Evolutionary conservation across 192 early-diverging fungal species (phyloP), one percentile per base, ranked within the genome.

Genomic region (Thoreauomyces humboldtii): DNA sequence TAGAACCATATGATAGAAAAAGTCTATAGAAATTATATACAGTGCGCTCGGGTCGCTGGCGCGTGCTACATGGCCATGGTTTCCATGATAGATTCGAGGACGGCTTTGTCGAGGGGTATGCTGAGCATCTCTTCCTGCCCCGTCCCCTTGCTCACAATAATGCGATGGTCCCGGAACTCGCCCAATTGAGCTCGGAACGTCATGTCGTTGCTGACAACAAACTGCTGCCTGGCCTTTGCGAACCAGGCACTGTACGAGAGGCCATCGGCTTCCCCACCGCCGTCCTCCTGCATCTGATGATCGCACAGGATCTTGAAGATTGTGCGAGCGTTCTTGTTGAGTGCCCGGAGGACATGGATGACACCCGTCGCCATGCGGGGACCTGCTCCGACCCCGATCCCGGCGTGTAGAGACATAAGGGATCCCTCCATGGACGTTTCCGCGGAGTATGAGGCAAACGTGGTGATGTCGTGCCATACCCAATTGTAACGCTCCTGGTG

Each of bases 391-490:
- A 11, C 9, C n/a, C 45, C 46, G 22, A 24, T 37, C 1, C 56
- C 70, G 9, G 76, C 71, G 57, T 76, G 65, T 61, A 81, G 78
- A 51, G 85, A 69, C 9, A 88, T 71, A 24, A 73, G 46, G 36
- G 89, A 87, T 72, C 87, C 87, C 59, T 94, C 91, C 69, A 87
- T 89, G 54, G 87, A 86, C 7, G 92, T 93, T 68, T 99, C 96
- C 0, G 83, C 84, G 12, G 77, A 65, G 45, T 97, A 95, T 0
- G 82, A 73, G 48, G 86, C 83, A 70, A 86, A 96, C 15, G 94
- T 96, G 0, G 96, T 92, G 37, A 85, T 72, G 61, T 99, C 93
- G 71, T 95, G 93, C 91, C 92, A 95, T 1, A 88, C 70, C 88
- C 89, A 96, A 69, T 85, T 87, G 69, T 90, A 94, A 11, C 81